Evolutionary conservation across 2,329 filamentous ascomycete species (phyloP).

Genomic region (Myriosclerotinia curreyana): DNA sequence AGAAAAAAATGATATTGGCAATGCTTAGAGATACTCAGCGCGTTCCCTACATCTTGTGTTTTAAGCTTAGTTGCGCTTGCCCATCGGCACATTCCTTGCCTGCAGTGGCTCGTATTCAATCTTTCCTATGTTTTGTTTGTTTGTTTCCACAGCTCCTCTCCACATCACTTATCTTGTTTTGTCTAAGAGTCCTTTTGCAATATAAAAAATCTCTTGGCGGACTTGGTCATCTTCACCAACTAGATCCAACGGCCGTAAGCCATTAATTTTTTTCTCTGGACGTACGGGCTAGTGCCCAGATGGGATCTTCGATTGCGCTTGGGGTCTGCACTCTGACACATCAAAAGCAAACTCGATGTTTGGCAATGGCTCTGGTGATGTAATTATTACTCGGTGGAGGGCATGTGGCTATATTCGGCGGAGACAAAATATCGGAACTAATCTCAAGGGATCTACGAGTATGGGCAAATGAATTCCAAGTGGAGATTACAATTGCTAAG

Average conservation of each 20-base stretch:
- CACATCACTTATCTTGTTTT: not conserved
- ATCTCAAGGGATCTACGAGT: no score
- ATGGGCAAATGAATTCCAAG: no score
- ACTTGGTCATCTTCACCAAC: not conserved
- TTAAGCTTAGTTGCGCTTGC: not conserved
- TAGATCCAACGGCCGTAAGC: not conserved
- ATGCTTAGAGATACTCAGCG: not conserved
- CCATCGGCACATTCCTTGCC: not conserved
- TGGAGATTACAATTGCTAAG: no score
- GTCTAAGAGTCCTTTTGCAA: not conserved
- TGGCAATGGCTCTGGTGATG: not conserved
- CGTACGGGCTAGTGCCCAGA: not conserved
- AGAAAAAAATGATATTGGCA: not conserved
- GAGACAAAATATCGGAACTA: no score
- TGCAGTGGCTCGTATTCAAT: not conserved
- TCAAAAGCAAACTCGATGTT: not conserved
- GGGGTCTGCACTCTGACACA: not conserved
- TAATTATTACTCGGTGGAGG: not conserved
- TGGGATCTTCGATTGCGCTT: not conserved
- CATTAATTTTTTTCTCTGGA: not conserved
- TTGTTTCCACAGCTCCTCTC: not conserved
- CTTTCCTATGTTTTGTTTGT: not conserved
- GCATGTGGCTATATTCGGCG: not conserved
- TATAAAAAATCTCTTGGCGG: not conserved
- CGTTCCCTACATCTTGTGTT: not conserved